Evolutionary conservation across 2,329 filamentous ascomycete genomes (phyloP), one percentile per base, ranked within the genome.

Genomic region (Cryphonectria naterciae): DNA sequence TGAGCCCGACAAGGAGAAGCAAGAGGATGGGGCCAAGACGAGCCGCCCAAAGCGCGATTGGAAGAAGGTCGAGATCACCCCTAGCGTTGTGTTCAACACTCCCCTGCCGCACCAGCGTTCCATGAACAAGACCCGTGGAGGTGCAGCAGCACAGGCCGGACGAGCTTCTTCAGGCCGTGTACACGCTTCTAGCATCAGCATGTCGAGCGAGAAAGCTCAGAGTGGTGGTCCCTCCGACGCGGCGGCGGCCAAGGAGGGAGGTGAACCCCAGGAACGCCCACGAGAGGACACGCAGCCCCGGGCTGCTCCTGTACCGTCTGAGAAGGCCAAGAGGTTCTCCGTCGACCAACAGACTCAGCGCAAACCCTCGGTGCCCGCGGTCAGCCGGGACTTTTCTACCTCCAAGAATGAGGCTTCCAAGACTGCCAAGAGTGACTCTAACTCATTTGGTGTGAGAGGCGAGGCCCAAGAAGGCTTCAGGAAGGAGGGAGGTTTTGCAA

Each of bases 41-140:
- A 89, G 82, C 35, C 76, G 88, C 84, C 80, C 91, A 86, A 97
- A 97, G 84, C 90, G 92, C 76, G 93, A 94, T 77, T 98, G 96
- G 95, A 90, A 71, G 56, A 73, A 73, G 43, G 15, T 93, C 71
- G 87, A 90, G 1, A 88, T 98, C 70, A 89, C 91, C 46, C 95
- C 94, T 11, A 92, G 89, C 19, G 94, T 96, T 65, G 91, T 91
- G 70, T 98, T 97, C 81, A 92, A 93, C 79, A 98, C 96, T 0
- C 93, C 92, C 39, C 80, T 97, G 56, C 89, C 91, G 19, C 82
- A 81, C 62, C 85, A 86, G 73, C 82, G 82, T 68, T 79, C 84
- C 43, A 46, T 69, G 28, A 65, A 60, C 56, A 87, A 86, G 74
- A 81, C 84, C 60, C 84, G 87, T 39, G 85, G 85, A 22, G 85